Conservation (phyloP, 2,329 filamentous ascomycete genomes). For the Ceratocystis huliohia region DNA sequence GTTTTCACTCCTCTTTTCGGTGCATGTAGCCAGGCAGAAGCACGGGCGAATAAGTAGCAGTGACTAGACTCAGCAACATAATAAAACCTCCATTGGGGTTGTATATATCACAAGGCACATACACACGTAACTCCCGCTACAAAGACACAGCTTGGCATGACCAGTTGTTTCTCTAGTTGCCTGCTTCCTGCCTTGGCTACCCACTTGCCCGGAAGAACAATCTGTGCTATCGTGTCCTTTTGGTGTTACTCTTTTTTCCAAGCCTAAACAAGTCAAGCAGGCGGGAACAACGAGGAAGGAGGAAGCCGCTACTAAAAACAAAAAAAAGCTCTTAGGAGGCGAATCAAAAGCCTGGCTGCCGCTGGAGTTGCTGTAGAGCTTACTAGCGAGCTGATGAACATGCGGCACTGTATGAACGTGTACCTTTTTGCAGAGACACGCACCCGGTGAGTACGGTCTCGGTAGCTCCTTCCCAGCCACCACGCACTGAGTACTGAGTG, state of each 20-base stretch:
- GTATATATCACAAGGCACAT: not conserved
- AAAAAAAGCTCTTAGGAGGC: conserved; percentile 3
- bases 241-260: not conserved
- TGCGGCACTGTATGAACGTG: conserved; percentile 14
- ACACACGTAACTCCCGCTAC: not conserved
- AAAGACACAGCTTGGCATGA: not conserved
- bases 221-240: conserved; percentile 19
- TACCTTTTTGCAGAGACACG: conserved; percentile 17
- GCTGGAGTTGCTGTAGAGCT: conserved; percentile 5
- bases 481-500: conserved; percentile 19
- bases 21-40: not conserved
- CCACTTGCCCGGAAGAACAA: not conserved
- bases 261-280: not conserved
- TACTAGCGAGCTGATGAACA: conserved; percentile 3
- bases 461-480: conserved; percentile 20
- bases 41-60: not conserved
- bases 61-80: not conserved
- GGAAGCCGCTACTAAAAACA: not conserved
- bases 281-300: not conserved
- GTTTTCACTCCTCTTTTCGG: not conserved
- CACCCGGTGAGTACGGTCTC: conserved; percentile 13
- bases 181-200: not conserved
- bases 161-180: not conserved
- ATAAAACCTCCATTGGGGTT: not conserved
- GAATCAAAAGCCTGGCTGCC: not conserved